Evolutionary conservation across 1,139 yeast genomes (phyloP), one percentile per base, ranked within the genome.

Genomic region (Suhomyces guaymorum): DNA sequence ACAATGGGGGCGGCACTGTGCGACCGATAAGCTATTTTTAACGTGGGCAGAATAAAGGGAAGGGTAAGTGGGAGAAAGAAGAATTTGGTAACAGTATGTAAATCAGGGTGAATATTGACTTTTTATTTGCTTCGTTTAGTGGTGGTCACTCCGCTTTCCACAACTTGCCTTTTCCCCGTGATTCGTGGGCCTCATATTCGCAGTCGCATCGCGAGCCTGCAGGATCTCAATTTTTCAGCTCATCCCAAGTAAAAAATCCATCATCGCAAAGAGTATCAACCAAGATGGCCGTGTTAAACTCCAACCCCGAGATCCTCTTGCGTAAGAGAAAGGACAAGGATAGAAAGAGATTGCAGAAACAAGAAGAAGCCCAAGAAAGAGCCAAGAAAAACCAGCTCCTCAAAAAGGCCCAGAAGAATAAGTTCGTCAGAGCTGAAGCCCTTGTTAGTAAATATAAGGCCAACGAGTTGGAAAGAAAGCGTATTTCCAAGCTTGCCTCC

Each of bases 261-360:
- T 11, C 22, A 17, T 25, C n/a, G n/a, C n/a, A n/a, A n/a, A 22
- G 15, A 11, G 23, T 13, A 18, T 11, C 16, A 15, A 17, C 11
- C 41, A 42, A 27, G 18, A 70, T 70, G 75, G 78, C 75, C 39
- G 61, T 75, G 33, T 63, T 82, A 39, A 80, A 82, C 57, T 73
- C 84, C 16, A 82, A 81, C 57, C 92, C 92, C 26, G 92, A 84
- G 56, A 71, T 84, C 38, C 76, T 84, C 50, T 70, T 84, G 48
- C 79, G 81, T 54, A 84, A 83, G 68, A 78, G 94, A 63, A 84
- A 83, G 66, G 78, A 82, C 55, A 83, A 81, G 43, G 90, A 84
- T 55, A 70, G 83, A 57, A 69, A 80, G 50, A 75, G 89, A 56
- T 53, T 82, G 40, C 81, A 78, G 52, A 80, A 78, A 53, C 86